phyloP scores from a whole-genome alignment of 148 eudicot species.

The Nepenthes gracilis region DNA sequence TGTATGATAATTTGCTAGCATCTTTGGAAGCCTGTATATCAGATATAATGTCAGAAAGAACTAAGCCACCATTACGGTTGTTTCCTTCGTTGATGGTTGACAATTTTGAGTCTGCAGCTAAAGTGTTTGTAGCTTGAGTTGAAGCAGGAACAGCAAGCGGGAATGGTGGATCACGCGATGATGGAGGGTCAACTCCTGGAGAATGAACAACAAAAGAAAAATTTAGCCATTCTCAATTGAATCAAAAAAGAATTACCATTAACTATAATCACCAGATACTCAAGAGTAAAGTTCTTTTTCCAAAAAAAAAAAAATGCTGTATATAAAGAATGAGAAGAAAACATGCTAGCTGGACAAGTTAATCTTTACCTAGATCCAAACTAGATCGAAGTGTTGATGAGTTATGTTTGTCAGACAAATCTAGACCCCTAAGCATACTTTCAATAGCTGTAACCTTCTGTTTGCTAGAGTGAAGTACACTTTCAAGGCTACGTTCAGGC shows the following conservation, averaged over 20 bases:
- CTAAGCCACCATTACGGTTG: slow-evolving; percentile 65
- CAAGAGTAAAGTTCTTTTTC: background rate
- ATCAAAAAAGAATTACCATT: background rate
- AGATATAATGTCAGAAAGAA: slow-evolving; percentile 60
- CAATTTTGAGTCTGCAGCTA: slow-evolving; percentile 50
- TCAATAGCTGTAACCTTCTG: slow-evolving; percentile 99
- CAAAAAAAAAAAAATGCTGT: background rate
- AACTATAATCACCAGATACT: background rate
- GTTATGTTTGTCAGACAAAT: slow-evolving; percentile 50
- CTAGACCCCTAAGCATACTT: slow-evolving; percentile 91
- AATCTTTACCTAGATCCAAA: slow-evolving; percentile 79
- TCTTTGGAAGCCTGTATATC: slow-evolving; percentile 82
- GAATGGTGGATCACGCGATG: slow-evolving; percentile 97
- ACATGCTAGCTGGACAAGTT: background rate
- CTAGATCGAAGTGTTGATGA: slow-evolving; percentile 56
- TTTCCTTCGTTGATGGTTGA: slow-evolving; percentile 41
- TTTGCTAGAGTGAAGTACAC: slow-evolving; percentile 84
- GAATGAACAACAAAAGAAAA: slow-evolving; percentile 42
- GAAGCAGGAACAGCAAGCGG: slow-evolving; percentile 97
- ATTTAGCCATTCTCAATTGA: slow-evolving; percentile 29
- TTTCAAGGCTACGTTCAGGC: slow-evolving; percentile 83
- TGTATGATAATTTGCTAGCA: slow-evolving; percentile 46
- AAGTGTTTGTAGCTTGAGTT: slow-evolving; percentile 47
- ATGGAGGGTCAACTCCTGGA: slow-evolving; percentile 99
- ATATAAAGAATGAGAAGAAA: slow-evolving; percentile 1